Conservation (phyloP, 805 yeast genomes). For the Starmerella potacharoeniae region DNA sequence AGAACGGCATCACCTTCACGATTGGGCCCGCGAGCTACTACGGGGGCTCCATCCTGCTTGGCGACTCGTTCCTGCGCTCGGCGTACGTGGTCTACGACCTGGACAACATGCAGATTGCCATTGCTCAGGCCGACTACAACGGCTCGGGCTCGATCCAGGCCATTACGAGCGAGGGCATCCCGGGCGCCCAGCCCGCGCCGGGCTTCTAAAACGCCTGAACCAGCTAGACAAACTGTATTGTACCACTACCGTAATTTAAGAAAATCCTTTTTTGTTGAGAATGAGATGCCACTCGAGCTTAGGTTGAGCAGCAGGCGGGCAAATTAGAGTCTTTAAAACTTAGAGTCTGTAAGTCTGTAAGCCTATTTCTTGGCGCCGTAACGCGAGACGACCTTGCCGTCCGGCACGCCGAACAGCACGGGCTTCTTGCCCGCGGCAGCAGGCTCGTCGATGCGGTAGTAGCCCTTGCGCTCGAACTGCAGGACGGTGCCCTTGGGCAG, state of each 20-base stretch:
- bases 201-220: not conserved
- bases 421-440: constrained; percentile 48
- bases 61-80: constrained; percentile 51
- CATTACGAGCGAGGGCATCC: constrained; percentile 23
- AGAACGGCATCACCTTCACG: not conserved
- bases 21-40: constrained; percentile 20
- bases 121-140: constrained; percentile 38
- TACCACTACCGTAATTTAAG: not conserved
- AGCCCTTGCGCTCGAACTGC: constrained; percentile 96
- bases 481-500: constrained; percentile 79
- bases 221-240: too few relatives aligned
- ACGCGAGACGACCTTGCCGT: constrained; percentile 72
- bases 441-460: constrained; percentile 64
- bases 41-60: constrained; percentile 34
- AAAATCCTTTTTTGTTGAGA: too few relatives aligned
- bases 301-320: too few relatives aligned
- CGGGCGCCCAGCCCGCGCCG: constrained; percentile 22
- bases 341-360: not conserved
- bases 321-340: not conserved
- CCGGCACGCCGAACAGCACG: constrained; percentile 87
- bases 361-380: constrained; percentile 54
- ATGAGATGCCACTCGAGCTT: too few relatives aligned
- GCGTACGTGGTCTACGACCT: constrained; percentile 59
- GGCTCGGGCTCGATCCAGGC: constrained; percentile 23
- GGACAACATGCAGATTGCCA: constrained; percentile 42